Percentiles rank a stretch among this genome's conserved stretches.
These are phyloP conservation scores for Globisporangium emineosum DNA, from an alignment of 352 stramenopile species.

Conservation along the genomic window DNA sequence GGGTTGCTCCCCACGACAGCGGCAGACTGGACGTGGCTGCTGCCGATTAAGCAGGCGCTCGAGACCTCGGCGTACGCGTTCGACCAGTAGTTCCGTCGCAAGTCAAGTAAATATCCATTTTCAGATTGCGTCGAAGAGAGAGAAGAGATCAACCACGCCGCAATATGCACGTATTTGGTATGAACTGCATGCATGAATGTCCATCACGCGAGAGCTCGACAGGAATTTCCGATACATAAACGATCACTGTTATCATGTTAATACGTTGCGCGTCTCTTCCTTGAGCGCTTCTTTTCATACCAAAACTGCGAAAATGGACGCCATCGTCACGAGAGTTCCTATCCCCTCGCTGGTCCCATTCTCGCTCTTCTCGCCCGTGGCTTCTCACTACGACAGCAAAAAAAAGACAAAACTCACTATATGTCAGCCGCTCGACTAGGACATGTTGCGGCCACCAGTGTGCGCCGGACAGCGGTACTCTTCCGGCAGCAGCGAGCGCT, in stretches of 20 bases:
- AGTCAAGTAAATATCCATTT: neutral
- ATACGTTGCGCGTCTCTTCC: neutral
- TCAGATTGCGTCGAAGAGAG: neutral
- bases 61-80: constrained; percentile 76
- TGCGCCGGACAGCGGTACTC: constrained; percentile 82
- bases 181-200: neutral
- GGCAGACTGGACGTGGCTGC: constrained; percentile 90
- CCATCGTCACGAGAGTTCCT: constrained; percentile 2
- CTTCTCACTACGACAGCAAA: neutral
- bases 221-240: constrained; percentile 2
- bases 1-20: constrained; percentile 89
- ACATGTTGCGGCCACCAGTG: constrained; percentile 77
- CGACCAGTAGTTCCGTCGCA: constrained; percentile 14
- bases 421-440: constrained; percentile 28
- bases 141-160: neutral
- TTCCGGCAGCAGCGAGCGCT: constrained; percentile 76
- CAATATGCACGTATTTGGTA: neutral
- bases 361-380: neutral
- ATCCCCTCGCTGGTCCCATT: constrained; percentile 5
- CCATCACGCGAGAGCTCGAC: no score
- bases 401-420: neutral
- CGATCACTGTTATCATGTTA: constrained; percentile 2
- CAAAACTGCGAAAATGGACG: neutral
- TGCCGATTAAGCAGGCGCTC: constrained; percentile 79
- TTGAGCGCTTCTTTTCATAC: neutral